Conservation (phyloP, 2,329 filamentous ascomycete genomes). For the Plectosphaerella sp. region DNA sequence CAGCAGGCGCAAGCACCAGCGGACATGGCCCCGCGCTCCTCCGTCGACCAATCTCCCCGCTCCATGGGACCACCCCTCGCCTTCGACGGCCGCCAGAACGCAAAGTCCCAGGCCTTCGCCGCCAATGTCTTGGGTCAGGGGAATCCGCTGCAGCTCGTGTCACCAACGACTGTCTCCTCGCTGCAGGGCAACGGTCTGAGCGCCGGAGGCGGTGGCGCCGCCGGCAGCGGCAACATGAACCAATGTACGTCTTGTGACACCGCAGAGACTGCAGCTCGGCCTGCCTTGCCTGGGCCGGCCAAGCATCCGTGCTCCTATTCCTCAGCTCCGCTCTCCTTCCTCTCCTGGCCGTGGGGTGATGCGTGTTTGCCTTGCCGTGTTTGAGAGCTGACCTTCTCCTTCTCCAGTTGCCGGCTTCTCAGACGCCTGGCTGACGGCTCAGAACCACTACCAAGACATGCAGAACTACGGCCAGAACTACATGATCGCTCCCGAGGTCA, state of each 20-base stretch:
- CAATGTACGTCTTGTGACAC: conserved; percentile 60
- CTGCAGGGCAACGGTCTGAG: conserved; percentile 55
- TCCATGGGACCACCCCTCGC: conserved; percentile 51
- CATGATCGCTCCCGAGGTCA: conserved; percentile 89
- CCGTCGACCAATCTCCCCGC: conserved; percentile 49
- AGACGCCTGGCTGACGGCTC: conserved; percentile 74
- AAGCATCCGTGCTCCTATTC: conserved; percentile 1
- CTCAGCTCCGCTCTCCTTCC: conserved; percentile 14
- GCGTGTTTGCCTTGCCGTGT: background rate
- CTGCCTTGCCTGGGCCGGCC: conserved; percentile 15
- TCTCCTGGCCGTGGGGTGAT: background rate
- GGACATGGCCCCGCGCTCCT: conserved; percentile 44
- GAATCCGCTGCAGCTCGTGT: conserved; percentile 63
- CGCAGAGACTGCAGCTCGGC: background rate
- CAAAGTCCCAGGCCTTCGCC: conserved; percentile 9
- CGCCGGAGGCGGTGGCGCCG: conserved; percentile 33
- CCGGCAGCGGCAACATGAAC: conserved; percentile 53
- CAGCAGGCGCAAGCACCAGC: background rate
- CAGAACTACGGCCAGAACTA: conserved; percentile 90
- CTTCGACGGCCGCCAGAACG: conserved; percentile 26
- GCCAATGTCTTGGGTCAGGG: conserved; percentile 38
- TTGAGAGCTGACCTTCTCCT: conserved; percentile 7
- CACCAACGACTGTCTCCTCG: conserved; percentile 65
- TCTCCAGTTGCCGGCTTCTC: conserved; percentile 69
- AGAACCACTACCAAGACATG: conserved; percentile 90